Percentiles rank a stretch among this genome's conserved stretches.
Evolutionary conservation across 768 basidiomycete species (phyloP).

Genomic region (Amanita rimosa): DNA sequence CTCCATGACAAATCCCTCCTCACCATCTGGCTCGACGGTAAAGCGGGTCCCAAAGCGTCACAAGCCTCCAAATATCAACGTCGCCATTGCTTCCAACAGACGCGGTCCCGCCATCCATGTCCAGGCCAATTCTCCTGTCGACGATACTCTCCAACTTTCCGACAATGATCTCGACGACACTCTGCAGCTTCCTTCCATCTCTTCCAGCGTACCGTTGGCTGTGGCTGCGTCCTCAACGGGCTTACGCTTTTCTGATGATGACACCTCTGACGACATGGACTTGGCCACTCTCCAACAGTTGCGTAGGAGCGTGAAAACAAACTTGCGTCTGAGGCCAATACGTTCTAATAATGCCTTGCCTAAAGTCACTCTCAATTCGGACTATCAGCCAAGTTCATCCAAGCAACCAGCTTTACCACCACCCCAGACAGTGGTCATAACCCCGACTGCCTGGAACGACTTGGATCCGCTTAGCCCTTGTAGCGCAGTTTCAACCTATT

Average conservation of each 20-base stretch:
- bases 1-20: neutral
- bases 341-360: slow-evolving; percentile 44
- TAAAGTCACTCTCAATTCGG: slow-evolving; percentile 25
- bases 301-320: slow-evolving; percentile 62
- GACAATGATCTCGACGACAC: slow-evolving; percentile 27
- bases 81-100: slow-evolving; percentile 24
- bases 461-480: slow-evolving; percentile 30
- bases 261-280: slow-evolving; percentile 52
- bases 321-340: slow-evolving; percentile 70
- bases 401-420: slow-evolving; percentile 8
- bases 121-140: slow-evolving; percentile 25
- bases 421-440: slow-evolving; percentile 9
- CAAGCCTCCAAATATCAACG: slow-evolving; percentile 42
- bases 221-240: slow-evolving; percentile 22
- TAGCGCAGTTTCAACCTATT: slow-evolving; percentile 33
- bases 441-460: slow-evolving; percentile 13
- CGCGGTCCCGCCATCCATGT: slow-evolving; percentile 22
- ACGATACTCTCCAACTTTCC: slow-evolving; percentile 16
- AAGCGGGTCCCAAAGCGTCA: slow-evolving; percentile 22
- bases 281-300: slow-evolving; percentile 58
- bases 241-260: slow-evolving; percentile 16
- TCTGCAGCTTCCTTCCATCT: slow-evolving; percentile 27
- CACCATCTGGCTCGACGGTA: neutral
- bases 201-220: slow-evolving; percentile 17
- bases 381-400: slow-evolving; percentile 17